These are phyloP conservation scores for Citrus glauca DNA, from an alignment of 345 rosid species.

Conservation along the genomic window DNA sequence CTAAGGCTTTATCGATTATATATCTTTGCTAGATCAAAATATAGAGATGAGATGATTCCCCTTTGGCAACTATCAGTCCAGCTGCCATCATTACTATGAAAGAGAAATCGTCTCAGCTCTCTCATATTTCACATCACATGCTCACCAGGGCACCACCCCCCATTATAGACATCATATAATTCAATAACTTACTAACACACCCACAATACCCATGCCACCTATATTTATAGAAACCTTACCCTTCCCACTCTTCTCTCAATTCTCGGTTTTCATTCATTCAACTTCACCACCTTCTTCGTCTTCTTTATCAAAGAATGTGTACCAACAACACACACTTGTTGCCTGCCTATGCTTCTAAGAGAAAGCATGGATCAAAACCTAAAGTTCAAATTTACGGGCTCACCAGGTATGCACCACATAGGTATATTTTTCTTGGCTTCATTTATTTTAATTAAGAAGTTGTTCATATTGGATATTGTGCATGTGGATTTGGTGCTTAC, in stretches of 20 bases:
- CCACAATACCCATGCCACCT: not conserved
- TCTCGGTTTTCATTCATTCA: not conserved
- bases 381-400: constrained; percentile 45
- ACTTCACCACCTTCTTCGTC: not conserved
- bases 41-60: constrained; percentile 26
- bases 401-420: constrained; percentile 25
- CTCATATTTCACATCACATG: constrained; percentile 5
- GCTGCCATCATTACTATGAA: constrained; percentile 41
- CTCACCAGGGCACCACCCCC: constrained; percentile 5
- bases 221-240: constrained; percentile 24
- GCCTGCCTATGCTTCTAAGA: constrained; percentile 23
- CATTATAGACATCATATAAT: not conserved
- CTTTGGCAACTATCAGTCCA: constrained; percentile 34
- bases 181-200: not conserved
- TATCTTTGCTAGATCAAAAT: not conserved
- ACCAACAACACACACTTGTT: constrained; percentile 25
- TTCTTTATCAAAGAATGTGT: constrained; percentile 27
- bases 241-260: constrained; percentile 9
- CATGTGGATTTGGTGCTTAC: not conserved
- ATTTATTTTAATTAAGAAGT: not conserved
- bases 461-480: not conserved
- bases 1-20: constrained; percentile 8
- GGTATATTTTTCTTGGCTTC: not conserved
- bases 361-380: constrained; percentile 35
- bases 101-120: constrained; percentile 16